Evolutionary conservation across 352 stramenopile species (phyloP), one percentile per base, ranked within the genome.

Genomic region (Pythium biforme): DNA sequence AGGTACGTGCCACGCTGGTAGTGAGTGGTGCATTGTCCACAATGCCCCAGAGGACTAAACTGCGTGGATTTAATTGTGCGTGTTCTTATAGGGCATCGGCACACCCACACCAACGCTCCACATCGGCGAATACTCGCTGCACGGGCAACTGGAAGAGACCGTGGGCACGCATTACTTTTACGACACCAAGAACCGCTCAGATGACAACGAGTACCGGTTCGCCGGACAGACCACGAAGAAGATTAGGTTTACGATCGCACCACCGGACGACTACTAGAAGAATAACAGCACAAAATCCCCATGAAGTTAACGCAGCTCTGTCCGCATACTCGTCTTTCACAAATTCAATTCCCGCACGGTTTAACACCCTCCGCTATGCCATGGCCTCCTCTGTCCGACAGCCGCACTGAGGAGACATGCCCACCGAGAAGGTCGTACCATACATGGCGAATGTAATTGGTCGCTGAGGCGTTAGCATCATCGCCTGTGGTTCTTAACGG

Each of bases 401-500:
- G 37, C 37, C 9, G 11, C 5, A 17, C 11, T 17, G 14, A n/a
- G 37, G 14, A 20, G 37, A n/a, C 31, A 34, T 11, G 31, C 31
- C 31, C 5, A 34, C 10, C 5, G 10, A 34, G 41, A 22, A 1
- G 5, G 17, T 48, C n/a, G 12, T 26, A 23, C 46, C 26, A 23
- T 33, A 19, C 19, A 34, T 34, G 31, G 31, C 10, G 5, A 34
- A 10, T 34, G 31, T 34, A 34, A 10, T 34, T 10, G 10, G 31
- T 5, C 31, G n/a, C n/a, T n/a, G n/a, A n/a, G n/a, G n/a, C n/a
- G n/a, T n/a, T n/a, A n/a, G n/a, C n/a, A n/a, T n/a, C n/a, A n/a
- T n/a, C n/a, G n/a, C n/a, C n/a, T n/a, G n/a, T 37, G 26, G 7
- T 11, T 19, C 48, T 96, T 97, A 99, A 86, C 97, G 95, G 83